phyloP scores from a whole-genome alignment of 306 rosid species.

The Coriaria nepalensis region DNA sequence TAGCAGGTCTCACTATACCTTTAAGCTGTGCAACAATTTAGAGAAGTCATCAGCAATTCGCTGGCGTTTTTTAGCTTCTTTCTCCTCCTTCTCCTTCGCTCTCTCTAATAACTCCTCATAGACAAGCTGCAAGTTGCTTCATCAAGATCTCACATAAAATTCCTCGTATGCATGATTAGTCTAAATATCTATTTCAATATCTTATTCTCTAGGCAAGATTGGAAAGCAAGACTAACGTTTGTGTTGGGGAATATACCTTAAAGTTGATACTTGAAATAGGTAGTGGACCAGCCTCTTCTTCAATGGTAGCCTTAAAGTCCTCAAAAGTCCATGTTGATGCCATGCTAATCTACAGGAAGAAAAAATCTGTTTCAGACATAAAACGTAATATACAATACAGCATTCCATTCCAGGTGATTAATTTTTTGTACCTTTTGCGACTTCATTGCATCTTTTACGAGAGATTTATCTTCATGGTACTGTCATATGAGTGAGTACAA shows the following conservation, averaged over 20 bases:
- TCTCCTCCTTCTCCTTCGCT: conserved; percentile 91
- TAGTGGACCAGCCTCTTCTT: conserved; percentile 42
- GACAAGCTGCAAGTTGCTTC: conserved; percentile 42
- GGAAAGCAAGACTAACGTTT: not conserved
- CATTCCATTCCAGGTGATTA: no score
- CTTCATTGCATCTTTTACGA: conserved; percentile 62
- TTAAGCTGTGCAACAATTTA: conserved; percentile 50
- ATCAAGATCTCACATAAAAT: conserved; percentile 12
- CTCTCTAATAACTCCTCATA: conserved; percentile 77
- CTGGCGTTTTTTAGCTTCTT: conserved; percentile 95
- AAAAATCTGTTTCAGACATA: conserved; percentile 12
- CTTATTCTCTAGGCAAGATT: not conserved
- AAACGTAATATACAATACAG: not conserved
- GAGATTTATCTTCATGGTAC: conserved; percentile 81
- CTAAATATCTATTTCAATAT: not conserved
- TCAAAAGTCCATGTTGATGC: conserved; percentile 53
- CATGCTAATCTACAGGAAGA: conserved; percentile 34
- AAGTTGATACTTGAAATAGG: conserved; percentile 61
- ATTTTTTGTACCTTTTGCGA: conserved; percentile 44
- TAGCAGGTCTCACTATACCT: conserved; percentile 31
- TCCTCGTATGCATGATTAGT: conserved; percentile 5
- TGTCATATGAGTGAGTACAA: conserved; percentile 18
- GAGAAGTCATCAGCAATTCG: conserved; percentile 88
- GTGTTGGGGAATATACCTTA: conserved; percentile 37
- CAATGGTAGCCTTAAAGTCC: conserved; percentile 52